These are phyloP conservation scores for Penicillium maclennaniae DNA, from an alignment of 495 filamentous ascomycete species.

Conservation along the genomic window DNA sequence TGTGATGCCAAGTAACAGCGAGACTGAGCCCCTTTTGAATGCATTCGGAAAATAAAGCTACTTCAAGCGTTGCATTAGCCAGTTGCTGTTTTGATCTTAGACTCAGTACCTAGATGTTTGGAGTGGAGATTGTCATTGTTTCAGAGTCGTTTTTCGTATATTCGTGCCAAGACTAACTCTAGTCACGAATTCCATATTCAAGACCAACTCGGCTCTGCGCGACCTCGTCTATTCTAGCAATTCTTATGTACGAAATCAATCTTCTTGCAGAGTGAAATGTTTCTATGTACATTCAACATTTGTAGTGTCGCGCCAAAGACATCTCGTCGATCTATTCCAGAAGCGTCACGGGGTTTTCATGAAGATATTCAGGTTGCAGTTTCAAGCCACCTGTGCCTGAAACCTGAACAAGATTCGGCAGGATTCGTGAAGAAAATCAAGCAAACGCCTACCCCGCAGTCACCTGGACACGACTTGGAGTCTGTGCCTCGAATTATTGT, in stretches of 20 bases:
- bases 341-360: conserved; percentile 16
- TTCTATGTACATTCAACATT: neutral
- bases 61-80: neutral
- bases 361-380: neutral
- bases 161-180: neutral
- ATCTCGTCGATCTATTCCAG: conserved; percentile 20
- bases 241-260: neutral
- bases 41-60: neutral
- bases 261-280: no score
- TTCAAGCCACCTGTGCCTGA: conserved; percentile 11
- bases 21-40: neutral
- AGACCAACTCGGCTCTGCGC: neutral
- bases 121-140: conserved; percentile 2
- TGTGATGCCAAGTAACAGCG: neutral
- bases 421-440: neutral
- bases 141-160: conserved; percentile 4
- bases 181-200: neutral
- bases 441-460: no score
- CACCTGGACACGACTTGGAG: no score
- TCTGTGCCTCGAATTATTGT: no score
- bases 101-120: neutral
- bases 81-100: neutral
- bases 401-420: conserved; percentile 11
- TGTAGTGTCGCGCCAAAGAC: neutral
- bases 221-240: neutral